Evolutionary conservation across 2,329 filamentous ascomycete species (phyloP).

Genomic region (Ilyonectria robusta): DNA sequence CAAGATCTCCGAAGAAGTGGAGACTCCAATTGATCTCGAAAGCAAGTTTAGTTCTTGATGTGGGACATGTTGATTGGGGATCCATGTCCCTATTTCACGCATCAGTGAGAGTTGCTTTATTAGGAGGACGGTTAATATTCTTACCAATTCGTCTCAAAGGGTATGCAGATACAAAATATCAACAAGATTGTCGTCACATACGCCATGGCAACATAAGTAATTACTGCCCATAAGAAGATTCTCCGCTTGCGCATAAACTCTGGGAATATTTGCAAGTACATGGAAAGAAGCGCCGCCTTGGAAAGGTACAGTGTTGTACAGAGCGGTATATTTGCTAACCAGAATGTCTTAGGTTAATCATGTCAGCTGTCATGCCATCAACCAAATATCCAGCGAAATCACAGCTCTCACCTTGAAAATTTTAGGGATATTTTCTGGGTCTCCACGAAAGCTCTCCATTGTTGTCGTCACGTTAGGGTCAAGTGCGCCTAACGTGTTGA

Average conservation of each 20-base stretch:
- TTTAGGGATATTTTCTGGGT: background rate
- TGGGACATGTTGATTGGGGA: background rate
- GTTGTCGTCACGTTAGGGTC: slow-evolving; percentile 12
- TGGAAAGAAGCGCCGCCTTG: slow-evolving; percentile 37
- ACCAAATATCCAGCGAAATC: background rate
- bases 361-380: background rate
- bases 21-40: background rate
- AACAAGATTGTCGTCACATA: slow-evolving; percentile 27
- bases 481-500: slow-evolving; percentile 27
- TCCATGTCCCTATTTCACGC: background rate
- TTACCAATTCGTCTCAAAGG: slow-evolving; percentile 35
- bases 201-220: slow-evolving; percentile 16
- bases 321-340: slow-evolving; percentile 29
- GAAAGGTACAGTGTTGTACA: slow-evolving; percentile 39
- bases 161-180: slow-evolving; percentile 36
- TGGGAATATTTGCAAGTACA: slow-evolving; percentile 40
- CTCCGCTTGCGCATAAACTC: slow-evolving; percentile 36
- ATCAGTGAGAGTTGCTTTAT: background rate
- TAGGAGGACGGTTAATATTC: background rate
- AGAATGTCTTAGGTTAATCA: slow-evolving; percentile 17
- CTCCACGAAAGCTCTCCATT: slow-evolving; percentile 4
- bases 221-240: slow-evolving; percentile 13
- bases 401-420: background rate
- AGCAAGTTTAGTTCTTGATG: background rate
- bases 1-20: background rate